phyloP scores from a whole-genome alignment of 176 grass and related monocot species.

The Alloteropsis semialata region DNA sequence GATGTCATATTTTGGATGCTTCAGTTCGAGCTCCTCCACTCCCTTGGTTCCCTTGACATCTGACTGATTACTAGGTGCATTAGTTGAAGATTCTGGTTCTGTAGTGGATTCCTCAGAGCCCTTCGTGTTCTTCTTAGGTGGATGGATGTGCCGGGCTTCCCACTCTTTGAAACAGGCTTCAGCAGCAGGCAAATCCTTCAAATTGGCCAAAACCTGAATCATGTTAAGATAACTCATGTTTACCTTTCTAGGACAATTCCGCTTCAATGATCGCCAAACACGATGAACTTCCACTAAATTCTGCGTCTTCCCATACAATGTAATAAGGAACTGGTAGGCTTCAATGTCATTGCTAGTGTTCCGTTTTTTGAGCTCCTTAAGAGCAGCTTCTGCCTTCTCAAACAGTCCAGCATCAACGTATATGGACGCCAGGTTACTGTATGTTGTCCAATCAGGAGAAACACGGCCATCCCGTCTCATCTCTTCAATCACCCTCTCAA shows the following conservation, averaged over 20 bases:
- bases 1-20: constrained; percentile 72
- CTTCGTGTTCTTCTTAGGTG: constrained; percentile 22
- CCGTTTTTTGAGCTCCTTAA: constrained; percentile 86
- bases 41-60: constrained; percentile 25
- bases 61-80: constrained; percentile 10
- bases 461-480: constrained; percentile 93
- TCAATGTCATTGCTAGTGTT: constrained; percentile 63
- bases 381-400: constrained; percentile 79
- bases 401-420: constrained; percentile 65
- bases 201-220: constrained; percentile 76
- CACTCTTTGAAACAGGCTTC: constrained; percentile 92
- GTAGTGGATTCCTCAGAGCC: not conserved
- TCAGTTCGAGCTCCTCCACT: not conserved
- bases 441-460: constrained; percentile 94
- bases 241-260: constrained; percentile 54
- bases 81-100: constrained; percentile 16
- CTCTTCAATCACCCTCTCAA: constrained; percentile 91
- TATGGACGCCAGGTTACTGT: constrained; percentile 94
- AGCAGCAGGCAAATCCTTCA: constrained; percentile 89
- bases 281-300: constrained; percentile 86
- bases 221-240: constrained; percentile 98
- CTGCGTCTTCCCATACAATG: constrained; percentile 72
- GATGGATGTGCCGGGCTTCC: constrained; percentile 52
- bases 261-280: constrained; percentile 83
- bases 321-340: constrained; percentile 94